Evolutionary conservation across 441 rosid species (phyloP).

Genomic region (Flueggea neowawraea): DNA sequence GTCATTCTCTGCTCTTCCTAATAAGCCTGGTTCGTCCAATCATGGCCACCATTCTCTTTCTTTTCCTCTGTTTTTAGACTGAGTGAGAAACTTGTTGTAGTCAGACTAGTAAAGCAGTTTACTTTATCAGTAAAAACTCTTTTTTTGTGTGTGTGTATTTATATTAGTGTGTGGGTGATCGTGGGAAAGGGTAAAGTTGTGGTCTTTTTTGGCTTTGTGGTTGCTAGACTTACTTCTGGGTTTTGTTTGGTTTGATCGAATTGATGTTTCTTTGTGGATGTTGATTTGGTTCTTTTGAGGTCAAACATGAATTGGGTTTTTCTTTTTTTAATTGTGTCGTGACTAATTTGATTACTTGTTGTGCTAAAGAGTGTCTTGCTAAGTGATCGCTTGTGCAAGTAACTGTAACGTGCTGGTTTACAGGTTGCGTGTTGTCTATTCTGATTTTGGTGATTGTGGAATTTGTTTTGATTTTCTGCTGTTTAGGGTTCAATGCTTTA

Average conservation of each 20-base stretch:
- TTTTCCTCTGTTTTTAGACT: slow-evolving; percentile 1
- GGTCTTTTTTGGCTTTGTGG: background rate
- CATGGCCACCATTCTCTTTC: background rate
- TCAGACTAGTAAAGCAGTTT: slow-evolving; percentile 12
- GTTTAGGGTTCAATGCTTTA: background rate
- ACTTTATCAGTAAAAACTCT: background rate
- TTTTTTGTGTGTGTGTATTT: background rate
- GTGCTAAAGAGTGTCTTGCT: too few relatives aligned
- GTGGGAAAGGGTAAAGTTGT: slow-evolving; percentile 7
- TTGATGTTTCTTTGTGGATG: background rate
- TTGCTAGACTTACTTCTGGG: background rate
- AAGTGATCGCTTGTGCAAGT: too few relatives aligned
- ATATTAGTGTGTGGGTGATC: slow-evolving; percentile 9
- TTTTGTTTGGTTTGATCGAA: slow-evolving; percentile 6
- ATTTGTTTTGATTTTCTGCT: background rate
- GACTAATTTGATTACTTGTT: background rate
- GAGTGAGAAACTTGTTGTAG: slow-evolving; percentile 15
- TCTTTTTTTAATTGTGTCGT: background rate
- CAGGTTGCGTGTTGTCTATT: too few relatives aligned
- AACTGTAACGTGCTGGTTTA: too few relatives aligned
- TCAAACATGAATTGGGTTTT: background rate
- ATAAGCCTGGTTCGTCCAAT: too few relatives aligned
- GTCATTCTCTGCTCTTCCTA: slow-evolving; percentile 37
- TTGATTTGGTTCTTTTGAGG: slow-evolving; percentile 2
- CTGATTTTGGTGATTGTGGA: too few relatives aligned